Conservation (phyloP, 352 stramenopile species). For the Globisporangium cederbergense region DNA sequence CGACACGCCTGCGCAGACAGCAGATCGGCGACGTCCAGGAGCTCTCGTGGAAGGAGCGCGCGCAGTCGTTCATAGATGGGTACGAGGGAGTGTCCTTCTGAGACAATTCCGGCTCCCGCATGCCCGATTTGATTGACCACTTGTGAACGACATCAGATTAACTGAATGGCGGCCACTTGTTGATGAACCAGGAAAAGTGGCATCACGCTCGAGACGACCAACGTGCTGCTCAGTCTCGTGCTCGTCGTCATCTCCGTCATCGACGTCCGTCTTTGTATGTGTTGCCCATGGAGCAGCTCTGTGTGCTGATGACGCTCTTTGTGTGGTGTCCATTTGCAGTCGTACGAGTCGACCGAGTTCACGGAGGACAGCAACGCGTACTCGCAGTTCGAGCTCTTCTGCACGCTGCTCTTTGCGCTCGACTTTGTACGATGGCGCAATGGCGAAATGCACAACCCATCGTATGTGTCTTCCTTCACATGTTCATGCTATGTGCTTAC, state of each 20-base stretch:
- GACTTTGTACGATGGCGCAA: constrained; percentile 36
- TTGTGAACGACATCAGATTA: neutral
- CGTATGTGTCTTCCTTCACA: too few species aligned
- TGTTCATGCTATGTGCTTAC: neutral
- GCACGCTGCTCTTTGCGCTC: constrained; percentile 42
- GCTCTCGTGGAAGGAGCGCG: constrained; percentile 37
- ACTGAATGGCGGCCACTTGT: neutral
- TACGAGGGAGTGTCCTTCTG: constrained; percentile 11
- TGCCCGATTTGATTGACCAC: neutral
- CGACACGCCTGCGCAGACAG: neutral
- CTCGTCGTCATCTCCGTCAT: constrained; percentile 42
- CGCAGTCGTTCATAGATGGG: constrained; percentile 42
- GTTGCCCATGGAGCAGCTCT: too few species aligned
- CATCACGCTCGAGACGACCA: constrained; percentile 35
- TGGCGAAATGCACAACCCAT: neutral
- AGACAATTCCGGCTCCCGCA: neutral
- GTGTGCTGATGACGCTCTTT: neutral
- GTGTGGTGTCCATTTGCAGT: constrained; percentile 17
- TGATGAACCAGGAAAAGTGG: constrained; percentile 21
- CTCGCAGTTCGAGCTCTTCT: constrained; percentile 29
- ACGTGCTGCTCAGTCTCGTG: constrained; percentile 43
- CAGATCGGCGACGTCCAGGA: constrained; percentile 41
- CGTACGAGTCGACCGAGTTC: constrained; percentile 25
- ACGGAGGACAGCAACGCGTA: constrained; percentile 8
- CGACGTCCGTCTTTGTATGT: constrained; percentile 18